Percentiles rank a stretch among this genome's conserved stretches.
phyloP scores from a whole-genome alignment of 2,329 filamentous ascomycete genomes.

The Fusarium sp. region DNA sequence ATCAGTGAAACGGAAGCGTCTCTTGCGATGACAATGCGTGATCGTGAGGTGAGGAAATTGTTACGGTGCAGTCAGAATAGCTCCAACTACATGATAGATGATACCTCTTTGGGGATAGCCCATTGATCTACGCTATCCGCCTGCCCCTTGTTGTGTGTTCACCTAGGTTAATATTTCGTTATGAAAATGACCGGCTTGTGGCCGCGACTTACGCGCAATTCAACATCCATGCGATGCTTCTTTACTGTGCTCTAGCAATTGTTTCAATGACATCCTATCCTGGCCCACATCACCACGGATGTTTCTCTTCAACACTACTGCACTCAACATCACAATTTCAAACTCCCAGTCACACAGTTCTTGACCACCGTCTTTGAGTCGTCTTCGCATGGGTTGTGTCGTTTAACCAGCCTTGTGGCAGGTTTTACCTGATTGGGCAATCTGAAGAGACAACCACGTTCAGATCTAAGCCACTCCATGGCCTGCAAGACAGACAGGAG shows the following conservation, averaged over 20 bases:
- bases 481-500: not conserved
- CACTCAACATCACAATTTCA: not conserved
- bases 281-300: not conserved
- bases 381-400: not conserved
- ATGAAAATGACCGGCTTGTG: not conserved
- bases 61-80: not conserved
- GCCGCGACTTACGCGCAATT: not conserved
- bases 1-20: not conserved
- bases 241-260: not conserved
- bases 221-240: slow-evolving; percentile 22
- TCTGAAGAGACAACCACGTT: slow-evolving; percentile 10
- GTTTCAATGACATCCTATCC: not conserved
- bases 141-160: slow-evolving; percentile 2
- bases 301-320: not conserved
- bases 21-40: not conserved
- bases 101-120: slow-evolving; percentile 5
- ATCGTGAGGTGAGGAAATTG: not conserved
- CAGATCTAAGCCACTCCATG: slow-evolving; percentile 11
- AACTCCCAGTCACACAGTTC: not conserved
- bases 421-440: slow-evolving; percentile 20
- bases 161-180: not conserved
- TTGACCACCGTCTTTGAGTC: not conserved
- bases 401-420: not conserved
- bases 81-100: not conserved
- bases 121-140: slow-evolving; percentile 24